Evolutionary conservation across 1,139 yeast genomes (phyloP).

Genomic region (Yamadazyma diospyri): DNA sequence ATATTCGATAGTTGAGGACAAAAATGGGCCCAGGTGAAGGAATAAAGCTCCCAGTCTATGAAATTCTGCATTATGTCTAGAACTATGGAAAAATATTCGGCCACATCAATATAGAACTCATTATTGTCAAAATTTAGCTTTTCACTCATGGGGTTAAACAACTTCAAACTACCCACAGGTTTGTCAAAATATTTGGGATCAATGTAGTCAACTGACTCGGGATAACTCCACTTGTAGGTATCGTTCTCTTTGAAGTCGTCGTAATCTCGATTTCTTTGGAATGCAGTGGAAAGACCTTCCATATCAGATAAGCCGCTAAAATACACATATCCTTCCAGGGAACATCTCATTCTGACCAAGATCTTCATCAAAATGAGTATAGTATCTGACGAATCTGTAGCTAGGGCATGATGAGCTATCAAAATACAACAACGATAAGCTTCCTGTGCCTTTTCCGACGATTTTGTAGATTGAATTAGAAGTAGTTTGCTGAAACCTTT

Average conservation of each 20-base stretch:
- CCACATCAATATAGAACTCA: constrained; percentile 32
- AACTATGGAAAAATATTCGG: constrained; percentile 52
- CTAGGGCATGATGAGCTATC: constrained; percentile 27
- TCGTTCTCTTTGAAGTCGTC: constrained; percentile 16
- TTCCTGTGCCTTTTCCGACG: constrained; percentile 27
- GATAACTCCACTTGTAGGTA: constrained; percentile 52
- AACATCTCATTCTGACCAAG: constrained; percentile 53
- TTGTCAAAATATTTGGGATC: constrained; percentile 38
- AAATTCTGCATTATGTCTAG: constrained; percentile 51
- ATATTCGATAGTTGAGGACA: constrained; percentile 70
- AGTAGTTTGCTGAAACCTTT: constrained; percentile 33
- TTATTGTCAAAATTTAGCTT: constrained; percentile 12
- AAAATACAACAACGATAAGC: constrained; percentile 25
- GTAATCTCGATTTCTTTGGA: constrained; percentile 45
- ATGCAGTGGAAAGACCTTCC: constrained; percentile 62
- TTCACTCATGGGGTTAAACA: constrained; percentile 14
- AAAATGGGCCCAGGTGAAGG: constrained; percentile 64
- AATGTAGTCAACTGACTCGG: constrained; percentile 51
- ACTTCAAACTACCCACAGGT: constrained; percentile 21
- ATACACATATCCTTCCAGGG: constrained; percentile 44
- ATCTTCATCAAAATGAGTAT: constrained; percentile 51
- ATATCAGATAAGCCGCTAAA: constrained; percentile 58
- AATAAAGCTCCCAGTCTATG: constrained; percentile 67
- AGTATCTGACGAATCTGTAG: constrained; percentile 25
- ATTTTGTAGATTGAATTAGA: constrained; percentile 20